Conservation (phyloP, 2,329 filamentous ascomycete genomes). For the Purpureocillium lavendulum region DNA sequence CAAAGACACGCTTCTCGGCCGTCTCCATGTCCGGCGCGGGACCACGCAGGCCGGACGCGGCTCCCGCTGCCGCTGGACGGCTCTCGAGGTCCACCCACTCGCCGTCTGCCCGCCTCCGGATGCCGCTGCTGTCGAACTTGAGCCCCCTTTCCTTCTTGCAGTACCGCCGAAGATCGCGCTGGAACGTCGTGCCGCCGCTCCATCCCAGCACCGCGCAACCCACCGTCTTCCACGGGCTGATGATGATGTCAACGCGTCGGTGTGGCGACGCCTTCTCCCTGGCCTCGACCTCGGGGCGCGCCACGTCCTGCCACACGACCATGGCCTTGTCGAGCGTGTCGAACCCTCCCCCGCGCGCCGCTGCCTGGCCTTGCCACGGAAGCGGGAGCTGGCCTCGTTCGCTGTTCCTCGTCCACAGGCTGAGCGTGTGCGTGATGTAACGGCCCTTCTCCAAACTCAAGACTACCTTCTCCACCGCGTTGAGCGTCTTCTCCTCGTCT, state of each 20-base stretch:
- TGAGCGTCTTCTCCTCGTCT: constrained; percentile 56
- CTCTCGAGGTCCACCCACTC: constrained; percentile 65
- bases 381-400: constrained; percentile 59
- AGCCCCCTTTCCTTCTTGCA: constrained; percentile 62
- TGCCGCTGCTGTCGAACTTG: constrained; percentile 89
- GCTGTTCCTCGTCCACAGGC: constrained; percentile 60
- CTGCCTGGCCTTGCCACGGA: constrained; percentile 38
- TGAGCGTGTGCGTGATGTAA: constrained; percentile 77
- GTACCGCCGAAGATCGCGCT: constrained; percentile 76
- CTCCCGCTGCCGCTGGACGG: constrained; percentile 24
- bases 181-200: constrained; percentile 83
- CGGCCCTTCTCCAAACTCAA: constrained; percentile 59
- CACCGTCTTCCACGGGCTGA: constrained; percentile 79
- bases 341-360: constrained; percentile 51
- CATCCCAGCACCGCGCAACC: constrained; percentile 86
- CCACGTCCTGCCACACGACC: constrained; percentile 71
- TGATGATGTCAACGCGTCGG: constrained; percentile 83
- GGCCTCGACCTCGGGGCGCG: constrained; percentile 1
- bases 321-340: constrained; percentile 87
- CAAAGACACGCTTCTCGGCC: constrained; percentile 75
- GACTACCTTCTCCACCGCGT: constrained; percentile 70
- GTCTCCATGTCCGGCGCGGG: constrained; percentile 59
- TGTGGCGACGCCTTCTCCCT: constrained; percentile 38
- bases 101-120: constrained; percentile 59
- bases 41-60: too few species aligned